Percentiles rank a stretch among this genome's conserved stretches.
Conservation (phyloP, 83 land plant genomes). For the Thuja plicata region DNA sequence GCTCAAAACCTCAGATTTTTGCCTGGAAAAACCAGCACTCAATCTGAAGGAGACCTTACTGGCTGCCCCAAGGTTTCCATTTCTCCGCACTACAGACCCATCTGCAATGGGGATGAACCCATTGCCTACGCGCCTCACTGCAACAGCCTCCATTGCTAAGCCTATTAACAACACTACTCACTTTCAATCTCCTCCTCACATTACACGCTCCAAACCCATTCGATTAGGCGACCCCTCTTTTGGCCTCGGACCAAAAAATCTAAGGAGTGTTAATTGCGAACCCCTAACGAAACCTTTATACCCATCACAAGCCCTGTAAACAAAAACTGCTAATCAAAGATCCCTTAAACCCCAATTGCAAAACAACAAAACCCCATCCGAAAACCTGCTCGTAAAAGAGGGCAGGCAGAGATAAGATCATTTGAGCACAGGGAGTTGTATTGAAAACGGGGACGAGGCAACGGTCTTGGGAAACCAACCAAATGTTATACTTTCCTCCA, state of each 20-base stretch:
- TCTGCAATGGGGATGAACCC: neutral
- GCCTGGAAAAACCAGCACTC: neutral
- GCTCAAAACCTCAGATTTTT: neutral
- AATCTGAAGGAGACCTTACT: neutral
- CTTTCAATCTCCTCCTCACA: neutral
- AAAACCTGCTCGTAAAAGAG: too few species aligned
- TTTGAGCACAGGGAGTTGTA: neutral
- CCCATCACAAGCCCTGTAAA: neutral
- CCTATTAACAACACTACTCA: neutral
- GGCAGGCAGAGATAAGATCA: too few species aligned
- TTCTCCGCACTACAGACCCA: neutral
- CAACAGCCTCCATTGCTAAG: neutral
- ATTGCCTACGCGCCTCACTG: neutral
- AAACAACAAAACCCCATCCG: too few species aligned
- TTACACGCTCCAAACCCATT: neutral
- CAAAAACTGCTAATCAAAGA: neutral
- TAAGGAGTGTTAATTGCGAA: neutral
- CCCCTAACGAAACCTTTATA: neutral
- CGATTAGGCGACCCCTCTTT: neutral
- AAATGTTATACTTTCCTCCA: neutral
- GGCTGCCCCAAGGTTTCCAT: neutral
- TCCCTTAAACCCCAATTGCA: too few species aligned
- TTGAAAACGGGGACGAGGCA: neutral
- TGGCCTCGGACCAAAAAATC: neutral
- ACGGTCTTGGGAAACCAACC: neutral